phyloP scores from a whole-genome alignment of 179 eudicot genomes.

The Carnegiea gigantea region DNA sequence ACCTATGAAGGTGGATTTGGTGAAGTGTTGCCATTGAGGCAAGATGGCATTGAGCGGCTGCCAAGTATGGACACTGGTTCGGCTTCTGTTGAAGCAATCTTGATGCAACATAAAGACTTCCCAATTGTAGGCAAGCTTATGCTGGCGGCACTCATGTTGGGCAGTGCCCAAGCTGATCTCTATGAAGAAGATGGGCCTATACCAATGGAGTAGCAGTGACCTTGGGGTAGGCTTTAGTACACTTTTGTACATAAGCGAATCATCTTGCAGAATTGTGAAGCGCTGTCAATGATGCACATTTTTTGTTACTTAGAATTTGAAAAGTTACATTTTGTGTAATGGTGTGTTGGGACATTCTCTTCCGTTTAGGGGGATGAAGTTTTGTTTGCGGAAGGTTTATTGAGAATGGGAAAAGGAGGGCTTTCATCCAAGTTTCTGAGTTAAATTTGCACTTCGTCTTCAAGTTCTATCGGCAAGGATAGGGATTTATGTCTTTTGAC shows the following conservation, averaged over 20 bases:
- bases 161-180: slow-evolving; percentile 38
- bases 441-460: not conserved
- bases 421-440: not conserved
- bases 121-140: slow-evolving; percentile 83
- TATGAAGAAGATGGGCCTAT: slow-evolving; percentile 38
- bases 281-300: not conserved
- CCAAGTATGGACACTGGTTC: slow-evolving; percentile 35
- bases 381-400: not conserved
- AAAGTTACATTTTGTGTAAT: not conserved
- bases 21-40: slow-evolving; percentile 74
- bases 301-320: not conserved
- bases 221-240: not conserved
- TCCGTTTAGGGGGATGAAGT: not conserved
- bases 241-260: slow-evolving; percentile 22
- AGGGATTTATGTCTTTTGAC: not conserved
- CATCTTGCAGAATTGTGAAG: not conserved
- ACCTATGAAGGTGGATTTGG: slow-evolving; percentile 66
- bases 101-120: slow-evolving; percentile 92
- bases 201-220: slow-evolving; percentile 54
- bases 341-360: not conserved
- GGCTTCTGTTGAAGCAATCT: slow-evolving; percentile 66
- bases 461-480: too few relatives aligned
- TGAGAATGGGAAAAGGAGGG: not conserved
- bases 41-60: slow-evolving; percentile 39
- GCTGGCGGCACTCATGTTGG: slow-evolving; percentile 77